phyloP scores from a whole-genome alignment of 2,329 filamentous ascomycete species.

The Aspergillus luchuensis region DNA sequence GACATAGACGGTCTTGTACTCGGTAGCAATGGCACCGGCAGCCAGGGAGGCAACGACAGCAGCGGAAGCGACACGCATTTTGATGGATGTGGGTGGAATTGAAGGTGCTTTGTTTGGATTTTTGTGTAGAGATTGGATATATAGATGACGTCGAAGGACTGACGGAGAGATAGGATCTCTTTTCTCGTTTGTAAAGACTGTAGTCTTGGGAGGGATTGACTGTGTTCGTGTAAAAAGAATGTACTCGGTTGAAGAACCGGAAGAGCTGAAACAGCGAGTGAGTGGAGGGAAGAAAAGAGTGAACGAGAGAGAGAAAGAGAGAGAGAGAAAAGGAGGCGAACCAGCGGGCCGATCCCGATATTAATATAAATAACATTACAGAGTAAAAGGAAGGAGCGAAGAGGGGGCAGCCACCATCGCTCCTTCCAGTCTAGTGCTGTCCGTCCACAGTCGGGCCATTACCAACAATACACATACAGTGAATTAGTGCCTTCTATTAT shows the following conservation, averaged over 20 bases:
- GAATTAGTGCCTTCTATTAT: no score
- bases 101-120: background rate
- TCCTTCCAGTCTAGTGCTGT: no score
- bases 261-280: constrained; percentile 51
- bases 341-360: background rate
- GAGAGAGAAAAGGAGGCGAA: constrained; percentile 7
- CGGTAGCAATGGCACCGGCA: constrained; percentile 40
- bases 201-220: constrained; percentile 14
- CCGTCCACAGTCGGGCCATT: no score
- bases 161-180: constrained; percentile 16
- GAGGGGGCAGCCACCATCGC: no score
- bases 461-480: no score
- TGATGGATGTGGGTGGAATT: constrained; percentile 29
- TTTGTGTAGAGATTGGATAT: constrained; percentile 2
- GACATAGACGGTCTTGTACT: constrained; percentile 64
- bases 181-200: constrained; percentile 18
- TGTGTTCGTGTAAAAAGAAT: constrained; percentile 34
- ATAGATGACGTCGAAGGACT: constrained; percentile 22
- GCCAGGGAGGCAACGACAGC: constrained; percentile 42
- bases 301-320: constrained; percentile 19
- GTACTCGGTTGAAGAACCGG: constrained; percentile 41
- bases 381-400: no score
- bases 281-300: constrained; percentile 21
- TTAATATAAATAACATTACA: background rate
- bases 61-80: constrained; percentile 54